These are phyloP conservation scores for Aquilaria yunnanensis DNA, from an alignment of 345 rosid species.

Conservation along the genomic window DNA sequence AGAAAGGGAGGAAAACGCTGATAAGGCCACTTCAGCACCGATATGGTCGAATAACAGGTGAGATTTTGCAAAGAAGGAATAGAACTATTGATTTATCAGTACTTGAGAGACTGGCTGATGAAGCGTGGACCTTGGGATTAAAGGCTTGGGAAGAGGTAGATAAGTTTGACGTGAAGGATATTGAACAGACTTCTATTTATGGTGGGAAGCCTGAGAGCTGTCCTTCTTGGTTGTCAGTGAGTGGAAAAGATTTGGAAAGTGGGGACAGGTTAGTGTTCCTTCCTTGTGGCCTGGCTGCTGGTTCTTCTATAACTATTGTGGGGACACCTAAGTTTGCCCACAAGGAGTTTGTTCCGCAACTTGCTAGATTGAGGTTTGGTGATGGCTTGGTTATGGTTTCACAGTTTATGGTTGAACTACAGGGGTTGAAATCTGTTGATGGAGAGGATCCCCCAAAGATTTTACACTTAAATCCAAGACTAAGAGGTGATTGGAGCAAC, in stretches of 20 bases:
- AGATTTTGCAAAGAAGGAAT: constrained; percentile 63
- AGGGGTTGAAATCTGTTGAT: constrained; percentile 83
- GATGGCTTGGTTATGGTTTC: constrained; percentile 75
- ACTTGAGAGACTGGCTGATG: constrained; percentile 85
- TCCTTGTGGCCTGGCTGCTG: constrained; percentile 94
- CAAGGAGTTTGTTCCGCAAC: constrained; percentile 78
- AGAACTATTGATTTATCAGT: constrained; percentile 51
- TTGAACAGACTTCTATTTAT: constrained; percentile 27
- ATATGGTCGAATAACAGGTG: constrained; percentile 78
- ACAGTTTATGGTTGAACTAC: constrained; percentile 92
- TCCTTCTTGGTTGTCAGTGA: constrained; percentile 74
- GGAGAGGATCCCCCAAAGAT: constrained; percentile 98
- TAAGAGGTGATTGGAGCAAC: constrained; percentile 92
- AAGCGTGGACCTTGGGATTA: constrained; percentile 86
- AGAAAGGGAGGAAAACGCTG: constrained; percentile 20
- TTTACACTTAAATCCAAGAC: constrained; percentile 88
- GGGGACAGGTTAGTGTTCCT: constrained; percentile 70
- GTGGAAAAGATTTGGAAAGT: constrained; percentile 59
- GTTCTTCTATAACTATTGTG: constrained; percentile 89
- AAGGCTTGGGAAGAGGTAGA: constrained; percentile 89
- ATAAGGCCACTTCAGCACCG: constrained; percentile 52
- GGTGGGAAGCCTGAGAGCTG: constrained; percentile 59
- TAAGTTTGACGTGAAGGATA: constrained; percentile 40
- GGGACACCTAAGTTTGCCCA: constrained; percentile 89
- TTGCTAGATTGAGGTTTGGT: constrained; percentile 36